A percentile compares a stretch with the other conserved stretches of the same genome.
phyloP scores from a whole-genome alignment of 2,329 filamentous ascomycete genomes.

The Fusarium pseudoanthophilum region DNA sequence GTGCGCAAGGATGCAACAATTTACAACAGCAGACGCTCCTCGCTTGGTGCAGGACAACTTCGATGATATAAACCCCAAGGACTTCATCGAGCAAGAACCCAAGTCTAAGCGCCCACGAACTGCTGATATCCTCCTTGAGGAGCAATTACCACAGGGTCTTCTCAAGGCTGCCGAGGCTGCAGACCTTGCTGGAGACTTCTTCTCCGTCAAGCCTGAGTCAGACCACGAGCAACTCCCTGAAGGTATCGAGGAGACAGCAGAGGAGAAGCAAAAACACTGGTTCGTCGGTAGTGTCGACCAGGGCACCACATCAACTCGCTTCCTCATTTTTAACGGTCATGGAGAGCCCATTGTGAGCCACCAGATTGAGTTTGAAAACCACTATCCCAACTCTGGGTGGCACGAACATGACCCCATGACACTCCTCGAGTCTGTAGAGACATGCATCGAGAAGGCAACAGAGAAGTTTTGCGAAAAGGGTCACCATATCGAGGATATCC shows the following conservation, averaged over 20 bases:
- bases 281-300: constrained; percentile 92
- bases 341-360: constrained; percentile 84
- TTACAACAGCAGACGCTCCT: constrained; percentile 26
- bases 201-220: constrained; percentile 44
- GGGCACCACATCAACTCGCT: constrained; percentile 88
- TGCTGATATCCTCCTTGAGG: constrained; percentile 36
- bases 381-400: constrained; percentile 88
- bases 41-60: constrained; percentile 16
- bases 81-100: constrained; percentile 1
- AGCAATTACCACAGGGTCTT: constrained; percentile 46
- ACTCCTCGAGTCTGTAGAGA: constrained; percentile 78
- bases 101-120: constrained; percentile 38
- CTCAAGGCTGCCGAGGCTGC: constrained; percentile 28
- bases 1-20: constrained; percentile 45
- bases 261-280: constrained; percentile 56
- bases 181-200: constrained; percentile 34
- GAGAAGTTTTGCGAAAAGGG: constrained; percentile 77
- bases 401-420: constrained; percentile 88
- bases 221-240: constrained; percentile 43
- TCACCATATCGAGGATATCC: constrained; percentile 74
- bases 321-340: constrained; percentile 86
- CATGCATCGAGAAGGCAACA: constrained; percentile 81
- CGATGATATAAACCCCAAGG: constrained; percentile 15
- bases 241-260: constrained; percentile 48
- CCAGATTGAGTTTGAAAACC: constrained; percentile 87